A percentile compares a stretch with the other conserved stretches of the same genome.
These are phyloP conservation scores for Cerioporus squamosus DNA, from an alignment of 1,284 basidiomycete species.

Conservation along the genomic window DNA sequence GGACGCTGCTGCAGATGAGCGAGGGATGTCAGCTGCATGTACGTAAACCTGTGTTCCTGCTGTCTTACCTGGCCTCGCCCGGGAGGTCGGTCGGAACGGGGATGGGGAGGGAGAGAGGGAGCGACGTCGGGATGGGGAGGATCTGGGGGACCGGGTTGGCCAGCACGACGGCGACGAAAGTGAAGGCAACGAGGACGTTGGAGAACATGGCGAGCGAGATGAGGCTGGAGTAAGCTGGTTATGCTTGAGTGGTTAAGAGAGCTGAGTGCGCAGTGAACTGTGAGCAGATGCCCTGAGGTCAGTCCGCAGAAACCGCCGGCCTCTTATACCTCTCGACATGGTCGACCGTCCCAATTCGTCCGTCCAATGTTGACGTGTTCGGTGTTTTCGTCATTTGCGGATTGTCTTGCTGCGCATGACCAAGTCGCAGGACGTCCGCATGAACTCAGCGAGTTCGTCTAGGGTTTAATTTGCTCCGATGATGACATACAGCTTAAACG, in stretches of 20 bases:
- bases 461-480: too few species aligned
- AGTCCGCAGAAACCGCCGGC: background rate
- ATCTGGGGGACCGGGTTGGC: constrained; percentile 17
- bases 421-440: background rate
- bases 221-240: background rate
- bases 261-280: background rate
- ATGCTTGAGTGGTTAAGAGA: background rate
- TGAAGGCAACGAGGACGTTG: constrained; percentile 17
- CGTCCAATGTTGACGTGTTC: too few species aligned
- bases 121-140: background rate
- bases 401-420: background rate
- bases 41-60: background rate
- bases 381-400: too few species aligned
- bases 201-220: constrained; percentile 9
- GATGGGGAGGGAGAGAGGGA: background rate
- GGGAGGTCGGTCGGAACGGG: background rate
- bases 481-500: too few species aligned
- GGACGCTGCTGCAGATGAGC: background rate
- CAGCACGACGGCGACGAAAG: constrained; percentile 15
- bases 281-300: constrained; percentile 9
- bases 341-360: too few species aligned
- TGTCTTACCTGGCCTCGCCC: background rate
- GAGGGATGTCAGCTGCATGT: background rate
- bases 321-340: constrained; percentile 5
- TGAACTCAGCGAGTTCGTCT: too few species aligned